Conservation (phyloP, 805 yeast species). For the Wickerhamiella slavikovae region DNA sequence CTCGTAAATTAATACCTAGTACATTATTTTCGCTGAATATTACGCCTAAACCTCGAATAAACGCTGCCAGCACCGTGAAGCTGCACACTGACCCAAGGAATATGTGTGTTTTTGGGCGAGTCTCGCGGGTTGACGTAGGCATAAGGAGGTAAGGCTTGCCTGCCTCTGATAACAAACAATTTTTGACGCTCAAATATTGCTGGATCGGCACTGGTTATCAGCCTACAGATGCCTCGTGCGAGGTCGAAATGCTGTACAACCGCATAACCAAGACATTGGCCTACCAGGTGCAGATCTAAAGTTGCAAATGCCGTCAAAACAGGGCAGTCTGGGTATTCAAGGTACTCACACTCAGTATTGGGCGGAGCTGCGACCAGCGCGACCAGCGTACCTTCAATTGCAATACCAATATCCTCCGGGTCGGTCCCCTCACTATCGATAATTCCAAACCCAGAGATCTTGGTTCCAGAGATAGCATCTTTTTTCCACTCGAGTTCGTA, state of each 20-base stretch:
- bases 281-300: slow-evolving; percentile 4
- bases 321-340: too few species aligned
- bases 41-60: slow-evolving; percentile 37
- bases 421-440: slow-evolving; percentile 12
- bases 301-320: not conserved
- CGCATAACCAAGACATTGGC: slow-evolving; percentile 29
- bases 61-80: slow-evolving; percentile 26
- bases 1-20: slow-evolving; percentile 22
- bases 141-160: too few species aligned
- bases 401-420: slow-evolving; percentile 10
- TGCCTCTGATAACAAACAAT: too few species aligned
- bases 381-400: slow-evolving; percentile 19
- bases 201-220: slow-evolving; percentile 28
- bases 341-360: too few species aligned
- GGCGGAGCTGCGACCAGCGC: slow-evolving; percentile 10
- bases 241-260: slow-evolving; percentile 47
- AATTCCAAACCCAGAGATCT: slow-evolving; percentile 9
- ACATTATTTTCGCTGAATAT: slow-evolving; percentile 20
- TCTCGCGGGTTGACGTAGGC: too few species aligned
- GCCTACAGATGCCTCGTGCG: slow-evolving; percentile 22
- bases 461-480: slow-evolving; percentile 11
- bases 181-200: slow-evolving; percentile 14
- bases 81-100: slow-evolving; percentile 26
- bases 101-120: too few species aligned
- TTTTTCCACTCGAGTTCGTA: slow-evolving; percentile 11